Conservation (phyloP, 371 early-diverging fungal genomes). For the Mortierella sp. region DNA sequence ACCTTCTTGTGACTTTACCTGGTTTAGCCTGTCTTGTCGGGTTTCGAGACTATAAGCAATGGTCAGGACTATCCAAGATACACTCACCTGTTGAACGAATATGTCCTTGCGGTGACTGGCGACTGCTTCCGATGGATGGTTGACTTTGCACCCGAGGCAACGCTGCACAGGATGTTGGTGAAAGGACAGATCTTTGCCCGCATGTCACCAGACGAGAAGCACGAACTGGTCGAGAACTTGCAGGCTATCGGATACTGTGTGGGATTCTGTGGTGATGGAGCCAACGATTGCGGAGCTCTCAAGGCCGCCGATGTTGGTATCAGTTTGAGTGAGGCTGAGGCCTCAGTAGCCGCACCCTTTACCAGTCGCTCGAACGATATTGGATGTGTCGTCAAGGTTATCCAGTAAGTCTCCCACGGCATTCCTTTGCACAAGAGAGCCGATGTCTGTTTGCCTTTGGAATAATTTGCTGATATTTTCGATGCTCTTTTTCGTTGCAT, state of each 20-base stretch:
- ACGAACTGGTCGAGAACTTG: conserved; percentile 89
- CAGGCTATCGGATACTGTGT: conserved; percentile 93
- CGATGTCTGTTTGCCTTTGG: background rate
- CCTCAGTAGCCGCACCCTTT: conserved; percentile 98
- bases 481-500: background rate
- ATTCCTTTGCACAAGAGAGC: background rate
- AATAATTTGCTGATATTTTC: background rate
- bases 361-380: conserved; percentile 92
- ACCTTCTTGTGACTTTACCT: background rate
- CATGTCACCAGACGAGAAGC: conserved; percentile 99
- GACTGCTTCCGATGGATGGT: conserved; percentile 96
- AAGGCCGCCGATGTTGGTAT: conserved; percentile 98
- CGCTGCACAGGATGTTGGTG: conserved; percentile 85
- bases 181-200: conserved; percentile 96
- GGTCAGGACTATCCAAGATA: conserved; percentile 30
- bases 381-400: conserved; percentile 91
- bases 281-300: conserved; percentile 99
- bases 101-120: conserved; percentile 92
- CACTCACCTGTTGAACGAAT: conserved; percentile 56
- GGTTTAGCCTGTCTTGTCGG: conserved; percentile 13
- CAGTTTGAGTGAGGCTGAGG: conserved; percentile 97
- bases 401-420: conserved; percentile 66
- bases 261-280: conserved; percentile 99
- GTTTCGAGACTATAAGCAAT: background rate
- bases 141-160: conserved; percentile 81